A percentile compares a stretch with the other conserved stretches of the same genome.
phyloP scores from a whole-genome alignment of 1,284 basidiomycete species.

The Coriolopsis trogii region DNA sequence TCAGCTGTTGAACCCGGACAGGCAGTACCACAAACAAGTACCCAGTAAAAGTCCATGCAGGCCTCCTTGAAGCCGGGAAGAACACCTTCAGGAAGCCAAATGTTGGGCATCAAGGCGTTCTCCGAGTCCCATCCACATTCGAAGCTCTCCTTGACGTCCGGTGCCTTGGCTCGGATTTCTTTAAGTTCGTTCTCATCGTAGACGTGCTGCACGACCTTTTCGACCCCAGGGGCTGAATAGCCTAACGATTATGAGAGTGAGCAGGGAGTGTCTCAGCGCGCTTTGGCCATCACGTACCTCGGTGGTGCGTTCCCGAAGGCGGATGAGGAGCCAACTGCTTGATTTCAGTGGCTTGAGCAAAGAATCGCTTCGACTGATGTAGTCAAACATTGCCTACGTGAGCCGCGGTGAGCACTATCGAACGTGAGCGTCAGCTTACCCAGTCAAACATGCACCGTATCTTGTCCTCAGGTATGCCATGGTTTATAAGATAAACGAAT shows the following conservation, averaged over 20 bases:
- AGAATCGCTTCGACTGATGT: conserved; percentile 52
- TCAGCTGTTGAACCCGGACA: not conserved
- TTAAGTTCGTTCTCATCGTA: conserved; percentile 43
- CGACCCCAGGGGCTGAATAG: conserved; percentile 49
- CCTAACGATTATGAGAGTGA: conserved; percentile 33
- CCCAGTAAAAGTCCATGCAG: conserved; percentile 57
- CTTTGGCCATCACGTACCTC: conserved; percentile 50
- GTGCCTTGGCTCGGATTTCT: conserved; percentile 38
- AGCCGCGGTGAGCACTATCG: not conserved
- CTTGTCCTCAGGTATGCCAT: conserved; percentile 43
- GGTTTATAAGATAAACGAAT: conserved; percentile 47
- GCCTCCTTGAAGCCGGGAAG: conserved; percentile 57
- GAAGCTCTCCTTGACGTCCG: conserved; percentile 61
- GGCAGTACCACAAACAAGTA: conserved; percentile 22
- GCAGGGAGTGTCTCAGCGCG: not conserved
- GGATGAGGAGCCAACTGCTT: conserved; percentile 64
- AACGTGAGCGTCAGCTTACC: conserved; percentile 34
- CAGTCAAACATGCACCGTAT: conserved; percentile 56
- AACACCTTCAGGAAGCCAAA: conserved; percentile 59
- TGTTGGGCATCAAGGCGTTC: conserved; percentile 51
- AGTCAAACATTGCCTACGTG: not conserved
- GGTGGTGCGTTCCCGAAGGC: conserved; percentile 51
- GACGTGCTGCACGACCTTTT: conserved; percentile 48
- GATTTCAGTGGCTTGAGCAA: conserved; percentile 48
- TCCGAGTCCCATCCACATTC: conserved; percentile 52